phyloP scores from a whole-genome alignment of 2,329 filamentous ascomycete species.

The Knoxdaviesia capensis region DNA sequence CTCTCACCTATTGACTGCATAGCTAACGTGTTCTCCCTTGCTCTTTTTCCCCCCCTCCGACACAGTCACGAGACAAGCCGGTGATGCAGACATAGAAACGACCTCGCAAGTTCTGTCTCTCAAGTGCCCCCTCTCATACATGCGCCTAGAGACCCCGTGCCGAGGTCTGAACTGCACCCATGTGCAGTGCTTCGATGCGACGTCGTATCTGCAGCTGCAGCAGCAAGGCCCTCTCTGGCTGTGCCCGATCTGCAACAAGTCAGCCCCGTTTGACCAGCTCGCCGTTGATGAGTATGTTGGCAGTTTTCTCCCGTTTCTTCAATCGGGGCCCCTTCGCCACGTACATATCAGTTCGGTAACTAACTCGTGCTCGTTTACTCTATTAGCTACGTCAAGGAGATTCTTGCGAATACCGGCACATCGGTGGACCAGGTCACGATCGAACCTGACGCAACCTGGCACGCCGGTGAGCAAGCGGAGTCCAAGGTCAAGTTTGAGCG shows the following conservation, averaged over 20 bases:
- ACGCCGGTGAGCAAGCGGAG: background rate
- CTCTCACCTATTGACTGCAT: background rate
- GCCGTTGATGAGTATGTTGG: conserved; percentile 63
- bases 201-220: conserved; percentile 79
- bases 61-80: conserved; percentile 57
- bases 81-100: conserved; percentile 75
- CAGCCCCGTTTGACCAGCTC: conserved; percentile 59
- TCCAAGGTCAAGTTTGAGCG: background rate
- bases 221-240: conserved; percentile 93
- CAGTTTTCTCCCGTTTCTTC: background rate
- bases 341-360: background rate
- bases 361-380: background rate
- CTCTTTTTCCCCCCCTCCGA: background rate
- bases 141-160: conserved; percentile 62
- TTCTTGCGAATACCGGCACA: conserved; percentile 51
- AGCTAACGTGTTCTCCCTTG: conserved; percentile 6
- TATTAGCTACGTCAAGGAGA: conserved; percentile 68
- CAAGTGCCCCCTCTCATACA: conserved; percentile 79
- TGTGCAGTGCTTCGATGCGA: conserved; percentile 87
- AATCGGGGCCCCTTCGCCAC: background rate
- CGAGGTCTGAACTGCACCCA: conserved; percentile 66
- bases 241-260: conserved; percentile 85
- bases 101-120: conserved; percentile 78
- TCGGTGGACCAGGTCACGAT: conserved; percentile 73
- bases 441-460: conserved; percentile 71